Percentiles rank a stretch among this genome's conserved stretches.
Evolutionary conservation across 495 filamentous ascomycete genomes (phyloP).

Genomic region (Penicillium malachiteum): DNA sequence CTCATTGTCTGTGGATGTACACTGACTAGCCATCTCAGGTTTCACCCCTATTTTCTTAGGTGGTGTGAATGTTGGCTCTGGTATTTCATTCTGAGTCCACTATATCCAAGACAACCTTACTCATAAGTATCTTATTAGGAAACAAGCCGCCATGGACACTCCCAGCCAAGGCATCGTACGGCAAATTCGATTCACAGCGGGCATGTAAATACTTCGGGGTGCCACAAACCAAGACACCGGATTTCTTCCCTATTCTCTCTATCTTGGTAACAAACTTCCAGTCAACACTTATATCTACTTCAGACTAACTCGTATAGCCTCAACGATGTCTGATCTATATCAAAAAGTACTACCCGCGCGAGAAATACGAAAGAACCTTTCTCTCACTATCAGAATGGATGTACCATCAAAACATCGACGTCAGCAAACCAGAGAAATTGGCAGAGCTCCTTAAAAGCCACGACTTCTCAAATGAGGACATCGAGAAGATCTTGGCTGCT

Average conservation of each 20-base stretch:
- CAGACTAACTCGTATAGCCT: slow-evolving; percentile 38
- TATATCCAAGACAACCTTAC: neutral
- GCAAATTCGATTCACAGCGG: slow-evolving; percentile 52
- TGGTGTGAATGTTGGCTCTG: slow-evolving; percentile 64
- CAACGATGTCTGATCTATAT: slow-evolving; percentile 65
- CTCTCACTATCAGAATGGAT: slow-evolving; percentile 45
- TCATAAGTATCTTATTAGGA: slow-evolving; percentile 32
- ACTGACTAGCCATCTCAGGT: slow-evolving; percentile 37
- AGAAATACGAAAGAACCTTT: slow-evolving; percentile 45
- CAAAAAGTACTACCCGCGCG: slow-evolving; percentile 47
- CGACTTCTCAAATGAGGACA: slow-evolving; percentile 39
- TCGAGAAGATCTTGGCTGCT: slow-evolving; percentile 50
- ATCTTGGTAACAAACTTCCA: slow-evolving; percentile 33
- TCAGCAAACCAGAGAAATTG: slow-evolving; percentile 48
- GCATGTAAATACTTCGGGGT: slow-evolving; percentile 55
- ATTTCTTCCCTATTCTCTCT: slow-evolving; percentile 52
- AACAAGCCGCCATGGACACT: slow-evolving; percentile 74
- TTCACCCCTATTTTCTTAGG: slow-evolving; percentile 72
- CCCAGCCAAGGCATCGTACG: slow-evolving; percentile 62
- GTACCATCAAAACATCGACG: slow-evolving; percentile 46
- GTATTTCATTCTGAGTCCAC: slow-evolving; percentile 28
- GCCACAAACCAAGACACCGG: slow-evolving; percentile 41
- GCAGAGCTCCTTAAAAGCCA: slow-evolving; percentile 30
- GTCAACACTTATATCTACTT: neutral
- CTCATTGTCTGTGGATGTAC: neutral